Evolutionary conservation across 352 stramenopile genomes (phyloP).

Genomic region (Aphanomyces cochlioides): DNA sequence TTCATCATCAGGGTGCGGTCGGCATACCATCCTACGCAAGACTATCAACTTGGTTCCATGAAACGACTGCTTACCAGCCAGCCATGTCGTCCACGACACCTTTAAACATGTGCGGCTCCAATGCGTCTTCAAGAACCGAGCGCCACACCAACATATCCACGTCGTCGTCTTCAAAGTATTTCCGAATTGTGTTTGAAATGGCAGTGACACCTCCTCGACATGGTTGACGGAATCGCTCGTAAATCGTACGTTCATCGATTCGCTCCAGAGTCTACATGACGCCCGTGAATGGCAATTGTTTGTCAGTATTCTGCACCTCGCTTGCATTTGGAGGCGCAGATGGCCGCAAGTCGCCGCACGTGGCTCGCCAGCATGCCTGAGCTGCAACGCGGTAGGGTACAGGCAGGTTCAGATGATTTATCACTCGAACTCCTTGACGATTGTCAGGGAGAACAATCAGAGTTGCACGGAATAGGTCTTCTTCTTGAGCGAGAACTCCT

Average conservation of each 20-base stretch:
- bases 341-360: background rate
- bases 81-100: conserved; percentile 17
- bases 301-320: background rate
- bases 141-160: conserved; percentile 12
- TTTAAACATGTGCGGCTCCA: conserved; percentile 7
- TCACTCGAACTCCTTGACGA: background rate
- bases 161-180: background rate
- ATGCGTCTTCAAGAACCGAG: conserved; percentile 19
- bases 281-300: background rate
- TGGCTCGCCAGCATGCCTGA: conserved; percentile 5
- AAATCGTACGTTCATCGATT: conserved; percentile 21
- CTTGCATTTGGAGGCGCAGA: background rate
- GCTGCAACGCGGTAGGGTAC: conserved; percentile 3
- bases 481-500: conserved; percentile 14
- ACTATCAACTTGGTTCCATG: background rate
- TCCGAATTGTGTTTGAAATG: conserved; percentile 20
- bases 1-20: background rate
- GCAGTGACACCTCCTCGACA: background rate
- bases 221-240: conserved; percentile 10
- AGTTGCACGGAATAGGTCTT: conserved; percentile 9
- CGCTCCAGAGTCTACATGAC: conserved; percentile 17
- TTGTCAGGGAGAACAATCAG: background rate
- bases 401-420: conserved; percentile 4
- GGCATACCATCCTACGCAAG: background rate
- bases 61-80: background rate